Evolutionary conservation across 2,329 filamentous ascomycete genomes (phyloP).

Genomic region (Calonectria montana): DNA sequence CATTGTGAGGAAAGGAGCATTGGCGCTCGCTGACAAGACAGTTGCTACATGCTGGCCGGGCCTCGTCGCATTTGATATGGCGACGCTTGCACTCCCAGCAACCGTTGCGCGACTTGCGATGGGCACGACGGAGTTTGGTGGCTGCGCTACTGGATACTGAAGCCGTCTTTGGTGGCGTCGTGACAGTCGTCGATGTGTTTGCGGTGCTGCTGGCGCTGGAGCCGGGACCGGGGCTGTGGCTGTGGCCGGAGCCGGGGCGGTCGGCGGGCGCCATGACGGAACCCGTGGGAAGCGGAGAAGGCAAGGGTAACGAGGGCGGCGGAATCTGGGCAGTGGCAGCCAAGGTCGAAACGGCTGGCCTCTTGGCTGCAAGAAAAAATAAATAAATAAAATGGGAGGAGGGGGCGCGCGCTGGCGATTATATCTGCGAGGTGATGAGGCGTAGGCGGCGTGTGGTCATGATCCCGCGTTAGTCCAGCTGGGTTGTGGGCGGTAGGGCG

Average conservation of each 20-base stretch:
- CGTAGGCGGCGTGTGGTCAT: slow-evolving; percentile 18
- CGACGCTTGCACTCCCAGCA: slow-evolving; percentile 55
- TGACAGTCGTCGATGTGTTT: slow-evolving; percentile 24
- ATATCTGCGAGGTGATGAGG: slow-evolving; percentile 1
- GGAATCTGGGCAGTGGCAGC: not conserved
- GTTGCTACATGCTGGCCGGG: slow-evolving; percentile 52
- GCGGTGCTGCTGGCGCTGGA: slow-evolving; percentile 22
- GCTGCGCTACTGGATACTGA: slow-evolving; percentile 4
- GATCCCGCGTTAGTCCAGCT: slow-evolving; percentile 5
- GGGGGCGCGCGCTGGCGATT: not conserved
- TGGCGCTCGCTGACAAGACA: slow-evolving; percentile 50
- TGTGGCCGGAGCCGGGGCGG: slow-evolving; percentile 28
- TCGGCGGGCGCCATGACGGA: slow-evolving; percentile 21
- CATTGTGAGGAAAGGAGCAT: slow-evolving; percentile 48
- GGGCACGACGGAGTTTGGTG: slow-evolving; percentile 48
- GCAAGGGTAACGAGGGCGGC: not conserved
- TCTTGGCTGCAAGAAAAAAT: not conserved
- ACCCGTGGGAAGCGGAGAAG: slow-evolving; percentile 31
- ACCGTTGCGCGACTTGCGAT: slow-evolving; percentile 55
- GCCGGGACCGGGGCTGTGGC: slow-evolving; percentile 26
- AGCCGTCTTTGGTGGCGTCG: slow-evolving; percentile 10
- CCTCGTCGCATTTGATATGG: slow-evolving; percentile 58
- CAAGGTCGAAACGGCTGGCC: not conserved
- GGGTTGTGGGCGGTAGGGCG: no score
- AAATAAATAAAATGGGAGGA: not conserved